Evolutionary conservation across 2,329 filamentous ascomycete genomes (phyloP).

Genomic region (Plectosphaerella cucumerina): DNA sequence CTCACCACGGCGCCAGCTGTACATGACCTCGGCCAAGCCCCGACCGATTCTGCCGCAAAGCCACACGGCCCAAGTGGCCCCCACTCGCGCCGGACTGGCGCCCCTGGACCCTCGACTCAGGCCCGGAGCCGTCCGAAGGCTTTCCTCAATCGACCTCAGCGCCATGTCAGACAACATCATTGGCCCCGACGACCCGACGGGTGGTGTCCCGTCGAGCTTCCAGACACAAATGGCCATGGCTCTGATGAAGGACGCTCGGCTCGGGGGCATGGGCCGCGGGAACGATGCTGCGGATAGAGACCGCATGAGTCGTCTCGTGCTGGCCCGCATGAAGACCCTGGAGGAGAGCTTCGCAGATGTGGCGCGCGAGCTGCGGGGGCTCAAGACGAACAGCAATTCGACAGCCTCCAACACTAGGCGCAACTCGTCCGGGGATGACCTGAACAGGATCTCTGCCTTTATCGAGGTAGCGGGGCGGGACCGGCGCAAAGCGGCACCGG

Average conservation of each 20-base stretch:
- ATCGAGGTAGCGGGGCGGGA: conserved; percentile 30
- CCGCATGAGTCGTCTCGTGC: conserved; percentile 73
- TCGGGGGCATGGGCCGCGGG: conserved; percentile 38
- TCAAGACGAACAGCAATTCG: conserved; percentile 41
- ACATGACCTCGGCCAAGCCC: conserved; percentile 44
- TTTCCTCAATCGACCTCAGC: conserved; percentile 67
- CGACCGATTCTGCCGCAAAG: conserved; percentile 52
- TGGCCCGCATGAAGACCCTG: conserved; percentile 87
- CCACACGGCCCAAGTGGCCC: conserved; percentile 50
- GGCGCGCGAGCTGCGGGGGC: conserved; percentile 71
- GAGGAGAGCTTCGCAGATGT: conserved; percentile 89
- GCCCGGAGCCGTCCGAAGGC: conserved; percentile 31
- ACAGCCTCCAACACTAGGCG: conserved; percentile 44
- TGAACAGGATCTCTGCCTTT: conserved; percentile 15
- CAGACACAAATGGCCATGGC: conserved; percentile 77
- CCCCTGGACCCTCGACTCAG: conserved; percentile 42
- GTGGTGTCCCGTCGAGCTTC: conserved; percentile 69
- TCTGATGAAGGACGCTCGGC: conserved; percentile 51
- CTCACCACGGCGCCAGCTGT: conserved; percentile 43
- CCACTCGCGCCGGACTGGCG: conserved; percentile 51
- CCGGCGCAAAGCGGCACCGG: conserved; percentile 13
- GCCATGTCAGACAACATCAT: conserved; percentile 68
- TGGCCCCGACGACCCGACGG: conserved; percentile 56
- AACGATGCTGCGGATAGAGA: conserved; percentile 46
- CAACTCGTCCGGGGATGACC: conserved; percentile 46